Base-by-base conservation (phyloP, 257 asterid genomes). In the Solanum tarapatanum region DNA sequence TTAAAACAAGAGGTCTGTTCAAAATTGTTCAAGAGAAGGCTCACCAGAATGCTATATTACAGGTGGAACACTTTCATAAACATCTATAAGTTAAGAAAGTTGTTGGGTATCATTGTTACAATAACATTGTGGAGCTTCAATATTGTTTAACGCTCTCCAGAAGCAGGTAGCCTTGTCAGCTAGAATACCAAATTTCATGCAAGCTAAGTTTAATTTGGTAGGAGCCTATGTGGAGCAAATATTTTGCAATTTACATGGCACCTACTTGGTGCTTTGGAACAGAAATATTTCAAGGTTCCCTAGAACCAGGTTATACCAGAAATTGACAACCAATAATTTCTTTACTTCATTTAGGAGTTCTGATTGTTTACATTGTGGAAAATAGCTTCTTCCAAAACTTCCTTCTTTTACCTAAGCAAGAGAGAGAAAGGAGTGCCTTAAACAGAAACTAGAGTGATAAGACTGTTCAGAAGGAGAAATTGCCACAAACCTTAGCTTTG, bases 401-500 rank as follows among this genome's bases (percentile, higher is more conserved):
- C 55, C 41, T 43, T 80, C 39, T 45, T 17, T 58, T 12, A 28
- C 30, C 32, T 76, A 77, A 43, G 35, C 24, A 37, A 75, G 39
- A 9, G 9, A 32, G 64, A 8, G 26, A 76, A 66, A n/a, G 83
- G 89, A 90, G 76, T 84, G 48, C 39, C 68, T 80, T 80, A 80
- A 79, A 45, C 39, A 45, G 60, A 80, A 80, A 45, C 68, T 45
- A 10, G 69, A 28, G 69, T 48, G 43, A 82, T 17, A 28, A 58
- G 69, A 48, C 28, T 17, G 30, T 82, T 82, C 43, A 82, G 37
- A 82, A 21, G n/a, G 87, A 83, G 51, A 86, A 88, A 84, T 11
- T 36, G 45, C 55, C 74, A 24, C 86, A 83, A 10, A 97, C 99
- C 99, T 96, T 96, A 83, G 95, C 91, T 89, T 92, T 96, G 89